Evolutionary conservation across 495 filamentous ascomycete species (phyloP), one percentile per base, ranked within the genome.

Genomic region (Penicillium waksmanii): DNA sequence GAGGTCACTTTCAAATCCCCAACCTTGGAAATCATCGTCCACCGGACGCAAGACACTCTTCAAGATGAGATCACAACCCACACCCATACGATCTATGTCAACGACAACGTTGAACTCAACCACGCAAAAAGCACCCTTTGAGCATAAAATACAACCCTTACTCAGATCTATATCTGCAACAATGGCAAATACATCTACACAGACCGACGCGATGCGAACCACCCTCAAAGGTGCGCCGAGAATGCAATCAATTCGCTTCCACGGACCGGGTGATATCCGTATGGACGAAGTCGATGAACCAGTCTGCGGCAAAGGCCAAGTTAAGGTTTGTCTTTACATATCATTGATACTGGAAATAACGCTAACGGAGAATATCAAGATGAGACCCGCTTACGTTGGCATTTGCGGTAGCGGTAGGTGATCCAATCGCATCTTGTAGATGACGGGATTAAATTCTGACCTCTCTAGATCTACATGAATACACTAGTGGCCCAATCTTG

Each of bases 401-500:
- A 64, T 64, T 5, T 60, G 56, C 34, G 62, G 62, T 5, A 60
- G 53, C 19, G 62, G 62, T 64, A 42, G 9, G 53, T 52, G 9
- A 43, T 52, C 10, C 31, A 43, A 18, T 36, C 36, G n/a, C 15
- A 27, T n/a, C 40, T 34, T 55, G 18, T 34, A 36, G 33, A 8
- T 38, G 40, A 46, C 42, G 18, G 9, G 47, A 36, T 17, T 40
- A 31, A 10, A 55, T n/a, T 35, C 25, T 34, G 11, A n/a, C 33
- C 15, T 11, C 13, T 18, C 17, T 17, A 61, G 64, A 66, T 35
- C 53, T 66, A 1, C 60, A 66, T 36, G 64, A 66, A 49, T 65
- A 36, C 21, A 62, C 57, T 0, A 70, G 75, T 17, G 84, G 84
- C 13, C 79, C 82, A 11, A 80, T 75, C 23, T 68, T 87, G n/a